Percentiles rank a stretch among this genome's conserved stretches.
Conservation (phyloP, 2,329 filamentous ascomycete species). For the Colletotrichum sp. region DNA sequence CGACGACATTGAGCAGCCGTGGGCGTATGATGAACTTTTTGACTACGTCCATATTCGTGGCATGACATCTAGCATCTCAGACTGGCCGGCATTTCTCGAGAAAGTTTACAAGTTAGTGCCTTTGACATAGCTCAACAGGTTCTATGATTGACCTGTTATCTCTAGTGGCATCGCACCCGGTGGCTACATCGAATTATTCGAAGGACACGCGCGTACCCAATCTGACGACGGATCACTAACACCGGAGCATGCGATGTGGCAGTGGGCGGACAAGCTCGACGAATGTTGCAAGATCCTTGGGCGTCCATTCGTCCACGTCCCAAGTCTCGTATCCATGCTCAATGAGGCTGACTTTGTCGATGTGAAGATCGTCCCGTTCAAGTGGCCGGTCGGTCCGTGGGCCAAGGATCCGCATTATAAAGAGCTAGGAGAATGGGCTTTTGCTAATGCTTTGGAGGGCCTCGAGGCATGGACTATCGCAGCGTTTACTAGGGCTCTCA, state of each 20-base stretch:
- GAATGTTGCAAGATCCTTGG: slow-evolving; percentile 32
- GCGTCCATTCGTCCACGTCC: slow-evolving; percentile 19
- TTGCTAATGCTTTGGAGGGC: background rate
- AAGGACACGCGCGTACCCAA: slow-evolving; percentile 19
- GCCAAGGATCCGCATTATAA: slow-evolving; percentile 32
- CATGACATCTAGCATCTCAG: slow-evolving; percentile 32
- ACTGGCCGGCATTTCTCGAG: slow-evolving; percentile 24
- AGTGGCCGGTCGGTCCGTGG: slow-evolving; percentile 29
- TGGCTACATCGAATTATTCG: slow-evolving; percentile 28
- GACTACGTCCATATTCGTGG: slow-evolving; percentile 38
- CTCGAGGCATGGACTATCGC: background rate
- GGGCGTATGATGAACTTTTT: slow-evolving; percentile 23
- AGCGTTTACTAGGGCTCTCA: background rate
- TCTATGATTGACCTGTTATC: background rate
- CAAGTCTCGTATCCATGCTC: slow-evolving; percentile 1
- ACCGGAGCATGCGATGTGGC: slow-evolving; percentile 22
- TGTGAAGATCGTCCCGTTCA: slow-evolving; percentile 29
- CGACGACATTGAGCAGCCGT: slow-evolving; percentile 27
- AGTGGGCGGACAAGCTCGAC: slow-evolving; percentile 28
- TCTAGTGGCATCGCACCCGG: slow-evolving; percentile 20
- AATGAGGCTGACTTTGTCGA: slow-evolving; percentile 35
- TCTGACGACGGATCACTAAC: slow-evolving; percentile 24
- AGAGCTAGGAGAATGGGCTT: slow-evolving; percentile 33
- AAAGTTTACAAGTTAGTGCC: slow-evolving; percentile 20
- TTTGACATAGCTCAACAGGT: background rate